These are phyloP conservation scores for Pichia sp. DNA, from an alignment of 1,139 yeast genomes.

Conservation along the genomic window DNA sequence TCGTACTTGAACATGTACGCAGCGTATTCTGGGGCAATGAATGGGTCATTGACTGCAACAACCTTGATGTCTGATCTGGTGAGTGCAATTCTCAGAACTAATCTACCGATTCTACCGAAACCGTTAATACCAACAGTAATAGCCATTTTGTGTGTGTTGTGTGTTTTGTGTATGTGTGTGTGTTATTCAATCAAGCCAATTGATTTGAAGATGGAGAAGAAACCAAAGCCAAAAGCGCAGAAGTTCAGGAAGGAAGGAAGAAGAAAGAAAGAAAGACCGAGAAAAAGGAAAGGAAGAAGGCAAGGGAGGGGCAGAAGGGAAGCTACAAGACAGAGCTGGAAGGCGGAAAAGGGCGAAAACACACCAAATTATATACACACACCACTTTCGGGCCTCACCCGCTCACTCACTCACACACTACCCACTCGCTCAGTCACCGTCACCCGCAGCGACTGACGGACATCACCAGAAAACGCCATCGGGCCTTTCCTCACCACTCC, in stretches of 20 bases:
- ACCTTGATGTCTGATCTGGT: slow-evolving; percentile 65
- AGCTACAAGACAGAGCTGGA: background rate
- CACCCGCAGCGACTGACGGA: background rate
- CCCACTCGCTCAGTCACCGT: background rate
- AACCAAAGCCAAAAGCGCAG: background rate
- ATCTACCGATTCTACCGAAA: slow-evolving; percentile 86
- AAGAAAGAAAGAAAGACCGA: background rate
- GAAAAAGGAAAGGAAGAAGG: background rate
- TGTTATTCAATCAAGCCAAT: slow-evolving; percentile 6
- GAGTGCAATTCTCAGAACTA: slow-evolving; percentile 73
- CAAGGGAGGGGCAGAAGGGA: background rate
- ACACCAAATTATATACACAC: background rate
- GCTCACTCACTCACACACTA: background rate
- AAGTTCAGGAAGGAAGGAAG: background rate
- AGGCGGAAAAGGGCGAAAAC: background rate
- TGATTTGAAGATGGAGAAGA: slow-evolving; percentile 1
- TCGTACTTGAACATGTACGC: slow-evolving; percentile 88
- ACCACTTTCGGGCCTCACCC: background rate
- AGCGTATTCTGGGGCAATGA: slow-evolving; percentile 78
- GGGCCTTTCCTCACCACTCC: background rate
- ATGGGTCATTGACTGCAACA: slow-evolving; percentile 81
- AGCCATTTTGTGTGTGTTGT: slow-evolving; percentile 34
- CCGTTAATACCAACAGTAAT: slow-evolving; percentile 77
- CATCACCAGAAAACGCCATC: background rate
- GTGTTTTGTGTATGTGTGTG: slow-evolving; percentile 10